Conservation (phyloP, 805 yeast species). For the Pichia californica region DNA sequence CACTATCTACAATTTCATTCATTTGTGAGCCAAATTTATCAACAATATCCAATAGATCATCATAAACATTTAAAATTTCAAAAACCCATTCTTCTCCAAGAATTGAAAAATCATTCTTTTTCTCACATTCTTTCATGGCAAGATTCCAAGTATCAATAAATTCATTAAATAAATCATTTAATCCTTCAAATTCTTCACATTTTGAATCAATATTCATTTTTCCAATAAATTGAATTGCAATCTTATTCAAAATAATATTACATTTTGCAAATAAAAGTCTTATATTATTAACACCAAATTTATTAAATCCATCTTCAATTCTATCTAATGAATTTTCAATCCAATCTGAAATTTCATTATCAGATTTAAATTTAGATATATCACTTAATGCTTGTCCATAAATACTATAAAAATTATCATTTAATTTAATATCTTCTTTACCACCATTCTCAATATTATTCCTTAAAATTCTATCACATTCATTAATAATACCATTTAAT, state of each 20-base stretch:
- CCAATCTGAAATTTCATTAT: conserved; percentile 28
- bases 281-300: conserved; percentile 36
- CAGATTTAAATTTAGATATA: conserved; percentile 46
- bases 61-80: conserved; percentile 51
- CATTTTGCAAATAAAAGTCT: conserved; percentile 48
- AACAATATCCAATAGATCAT: conserved; percentile 63
- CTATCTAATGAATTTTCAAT: conserved; percentile 72
- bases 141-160: conserved; percentile 41
- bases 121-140: conserved; percentile 32
- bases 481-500: conserved; percentile 83
- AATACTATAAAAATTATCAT: conserved; percentile 58
- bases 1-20: conserved; percentile 56
- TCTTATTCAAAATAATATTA: conserved; percentile 48
- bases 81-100: conserved; percentile 30
- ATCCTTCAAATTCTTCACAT: conserved; percentile 29
- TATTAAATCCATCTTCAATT: conserved; percentile 48
- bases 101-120: conserved; percentile 14
- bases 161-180: conserved; percentile 37
- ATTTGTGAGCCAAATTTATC: conserved; percentile 58
- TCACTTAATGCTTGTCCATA: conserved; percentile 70
- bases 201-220: conserved; percentile 38
- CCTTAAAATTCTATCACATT: conserved; percentile 75
- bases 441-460: conserved; percentile 29
- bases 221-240: conserved; percentile 53
- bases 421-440: conserved; percentile 28